Conservation (phyloP, 768 basidiomycete genomes). For the Agaricus sinodeliciosus region DNA sequence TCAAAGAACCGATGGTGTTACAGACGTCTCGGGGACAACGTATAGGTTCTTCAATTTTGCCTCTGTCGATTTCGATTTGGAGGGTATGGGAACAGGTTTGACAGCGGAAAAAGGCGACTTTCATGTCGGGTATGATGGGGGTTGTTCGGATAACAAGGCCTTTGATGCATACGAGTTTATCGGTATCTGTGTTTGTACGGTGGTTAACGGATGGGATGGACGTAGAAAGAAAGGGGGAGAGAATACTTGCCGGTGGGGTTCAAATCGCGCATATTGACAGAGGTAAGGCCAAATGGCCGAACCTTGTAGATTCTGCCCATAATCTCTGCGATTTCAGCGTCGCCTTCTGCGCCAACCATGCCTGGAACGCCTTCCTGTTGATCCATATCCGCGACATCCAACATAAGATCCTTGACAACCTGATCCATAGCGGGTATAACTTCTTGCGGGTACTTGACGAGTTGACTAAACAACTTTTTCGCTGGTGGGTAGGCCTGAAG, state of each 20-base stretch:
- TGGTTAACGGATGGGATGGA: not conserved
- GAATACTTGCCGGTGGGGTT: conserved; percentile 78
- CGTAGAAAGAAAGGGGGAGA: not conserved
- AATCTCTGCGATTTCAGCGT: conserved; percentile 85
- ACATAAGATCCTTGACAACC: conserved; percentile 87
- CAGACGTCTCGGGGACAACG: conserved; percentile 94
- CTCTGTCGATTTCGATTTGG: conserved; percentile 96
- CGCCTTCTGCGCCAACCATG: conserved; percentile 71
- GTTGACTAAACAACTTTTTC: conserved; percentile 76
- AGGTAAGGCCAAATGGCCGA: conserved; percentile 77
- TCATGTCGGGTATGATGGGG: conserved; percentile 99
- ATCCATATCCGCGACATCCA: conserved; percentile 81
- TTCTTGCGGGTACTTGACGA: conserved; percentile 94
- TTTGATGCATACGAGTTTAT: conserved; percentile 94
- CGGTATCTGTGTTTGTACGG: conserved; percentile 65
- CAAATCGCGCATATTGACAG: conserved; percentile 90
- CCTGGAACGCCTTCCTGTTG: conserved; percentile 62
- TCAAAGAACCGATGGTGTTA: conserved; percentile 82
- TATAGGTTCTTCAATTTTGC: conserved; percentile 90
- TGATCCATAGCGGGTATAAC: conserved; percentile 97
- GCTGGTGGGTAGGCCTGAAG: conserved; percentile 80
- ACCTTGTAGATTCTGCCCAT: conserved; percentile 88
- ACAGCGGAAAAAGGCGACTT: conserved; percentile 97
- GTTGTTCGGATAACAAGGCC: conserved; percentile 97
- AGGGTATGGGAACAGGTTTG: conserved; percentile 94